phyloP scores from a whole-genome alignment of 2,329 filamentous ascomycete species.

The Stachybotrys echinatus region DNA sequence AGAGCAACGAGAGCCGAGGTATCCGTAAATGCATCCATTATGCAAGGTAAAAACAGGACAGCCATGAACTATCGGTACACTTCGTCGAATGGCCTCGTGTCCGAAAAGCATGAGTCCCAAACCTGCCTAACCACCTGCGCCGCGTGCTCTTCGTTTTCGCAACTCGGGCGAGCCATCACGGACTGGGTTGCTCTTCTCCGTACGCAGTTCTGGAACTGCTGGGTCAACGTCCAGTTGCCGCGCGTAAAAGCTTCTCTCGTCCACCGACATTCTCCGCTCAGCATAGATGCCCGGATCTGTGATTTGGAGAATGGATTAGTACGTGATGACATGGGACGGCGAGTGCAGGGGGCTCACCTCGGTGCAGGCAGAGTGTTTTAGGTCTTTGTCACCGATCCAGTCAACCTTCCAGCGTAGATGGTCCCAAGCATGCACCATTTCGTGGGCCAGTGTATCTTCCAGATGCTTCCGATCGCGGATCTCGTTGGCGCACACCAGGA shows the following conservation, averaged over 20 bases:
- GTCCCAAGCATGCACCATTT: conserved; percentile 98
- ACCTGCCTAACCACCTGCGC: conserved; percentile 89
- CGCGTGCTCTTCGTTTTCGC: conserved; percentile 82
- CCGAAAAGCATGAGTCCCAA: conserved; percentile 95
- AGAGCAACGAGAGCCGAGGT: no score
- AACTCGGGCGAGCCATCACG: conserved; percentile 70
- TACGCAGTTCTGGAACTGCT: conserved; percentile 93
- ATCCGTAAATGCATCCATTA: no score
- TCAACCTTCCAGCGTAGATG: conserved; percentile 88
- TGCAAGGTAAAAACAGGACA: neutral
- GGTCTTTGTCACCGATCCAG: conserved; percentile 61
- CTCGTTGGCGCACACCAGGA: conserved; percentile 89
- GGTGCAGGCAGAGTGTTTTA: conserved; percentile 88
- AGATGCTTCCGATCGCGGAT: conserved; percentile 73
- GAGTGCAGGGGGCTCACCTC: conserved; percentile 56
- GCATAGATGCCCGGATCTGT: conserved; percentile 84
- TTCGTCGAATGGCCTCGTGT: conserved; percentile 94
- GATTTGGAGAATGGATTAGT: neutral
- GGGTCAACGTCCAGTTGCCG: conserved; percentile 81
- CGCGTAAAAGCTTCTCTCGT: conserved; percentile 77
- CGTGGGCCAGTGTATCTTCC: conserved; percentile 92
- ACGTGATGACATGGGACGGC: neutral
- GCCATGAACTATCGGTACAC: conserved; percentile 65
- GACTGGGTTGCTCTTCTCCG: conserved; percentile 73
- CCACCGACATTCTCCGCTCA: conserved; percentile 93